Evolutionary conservation across 805 yeast species (phyloP).

Genomic region (Starmerella etchellsii): DNA sequence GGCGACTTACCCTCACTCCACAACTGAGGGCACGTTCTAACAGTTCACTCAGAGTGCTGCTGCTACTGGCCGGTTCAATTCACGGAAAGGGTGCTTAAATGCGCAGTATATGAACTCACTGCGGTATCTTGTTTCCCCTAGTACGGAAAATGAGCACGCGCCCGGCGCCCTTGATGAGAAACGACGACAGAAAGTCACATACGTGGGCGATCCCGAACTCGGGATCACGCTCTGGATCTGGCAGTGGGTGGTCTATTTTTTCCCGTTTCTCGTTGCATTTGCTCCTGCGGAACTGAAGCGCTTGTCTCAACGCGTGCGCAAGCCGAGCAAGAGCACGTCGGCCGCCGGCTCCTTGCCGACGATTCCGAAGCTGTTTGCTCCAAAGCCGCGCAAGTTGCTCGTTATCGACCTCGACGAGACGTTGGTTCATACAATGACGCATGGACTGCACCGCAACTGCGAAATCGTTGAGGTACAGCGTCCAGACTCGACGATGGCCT

Average conservation of each 20-base stretch:
- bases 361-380: slow-evolving; percentile 12
- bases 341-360: slow-evolving; percentile 6
- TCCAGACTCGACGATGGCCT: slow-evolving; percentile 29
- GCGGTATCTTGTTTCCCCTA: slow-evolving; percentile 7
- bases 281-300: too few species aligned
- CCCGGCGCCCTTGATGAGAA: too few species aligned
- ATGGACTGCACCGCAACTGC: slow-evolving; percentile 38
- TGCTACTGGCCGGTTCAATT: too few species aligned
- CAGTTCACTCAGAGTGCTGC: too few species aligned
- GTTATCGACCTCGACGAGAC: slow-evolving; percentile 91
- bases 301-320: not conserved
- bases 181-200: too few species aligned
- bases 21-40: too few species aligned
- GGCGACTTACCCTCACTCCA: too few species aligned
- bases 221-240: not conserved
- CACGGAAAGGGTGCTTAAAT: not conserved
- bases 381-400: slow-evolving; percentile 40
- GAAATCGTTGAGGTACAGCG: slow-evolving; percentile 69
- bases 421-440: slow-evolving; percentile 74
- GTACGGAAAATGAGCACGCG: not conserved
- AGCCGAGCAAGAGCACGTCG: not conserved
- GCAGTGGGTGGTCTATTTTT: slow-evolving; percentile 3
- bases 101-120: slow-evolving; percentile 11
- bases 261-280: slow-evolving; percentile 3
- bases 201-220: not conserved